phyloP scores from a whole-genome alignment of 768 basidiomycete species.

The Hortiboletus campestris region DNA sequence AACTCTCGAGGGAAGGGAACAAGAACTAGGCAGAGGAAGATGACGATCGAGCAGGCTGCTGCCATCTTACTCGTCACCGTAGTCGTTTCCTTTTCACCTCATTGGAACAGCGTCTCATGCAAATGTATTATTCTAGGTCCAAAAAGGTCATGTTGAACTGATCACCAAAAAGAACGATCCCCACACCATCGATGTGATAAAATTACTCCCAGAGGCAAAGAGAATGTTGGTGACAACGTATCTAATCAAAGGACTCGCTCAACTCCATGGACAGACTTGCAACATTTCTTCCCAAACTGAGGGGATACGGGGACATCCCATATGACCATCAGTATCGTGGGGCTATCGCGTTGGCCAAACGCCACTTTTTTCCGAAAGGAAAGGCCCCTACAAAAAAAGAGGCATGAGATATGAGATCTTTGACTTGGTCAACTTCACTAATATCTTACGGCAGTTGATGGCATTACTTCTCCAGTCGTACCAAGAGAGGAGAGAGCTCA shows the following conservation, averaged over 20 bases:
- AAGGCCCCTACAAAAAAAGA: slow-evolving; percentile 24
- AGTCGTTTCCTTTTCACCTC: not conserved
- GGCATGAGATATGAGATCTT: slow-evolving; percentile 6
- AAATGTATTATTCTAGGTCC: slow-evolving; percentile 15
- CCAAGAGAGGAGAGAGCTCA: slow-evolving; percentile 20
- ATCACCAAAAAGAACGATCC: slow-evolving; percentile 13
- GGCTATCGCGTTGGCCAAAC: slow-evolving; percentile 27
- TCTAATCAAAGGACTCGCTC: not conserved
- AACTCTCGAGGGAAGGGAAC: slow-evolving; percentile 25
- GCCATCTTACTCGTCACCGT: slow-evolving; percentile 26
- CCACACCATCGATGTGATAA: slow-evolving; percentile 20
- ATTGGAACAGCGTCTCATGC: not conserved
- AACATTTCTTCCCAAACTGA: slow-evolving; percentile 28
- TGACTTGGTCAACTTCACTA: not conserved
- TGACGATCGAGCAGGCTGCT: slow-evolving; percentile 23
- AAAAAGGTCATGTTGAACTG: slow-evolving; percentile 27
- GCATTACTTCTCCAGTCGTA: slow-evolving; percentile 24
- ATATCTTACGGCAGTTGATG: slow-evolving; percentile 19
- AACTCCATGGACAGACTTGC: slow-evolving; percentile 18
- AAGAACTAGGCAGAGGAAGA: slow-evolving; percentile 17
- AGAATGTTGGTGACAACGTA: slow-evolving; percentile 15
- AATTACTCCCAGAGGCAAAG: slow-evolving; percentile 24
- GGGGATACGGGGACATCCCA: slow-evolving; percentile 29
- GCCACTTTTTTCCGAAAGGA: slow-evolving; percentile 28
- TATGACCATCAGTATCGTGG: slow-evolving; percentile 28